These are phyloP conservation scores for Podaxis sp. DNA, from an alignment of 768 basidiomycete species.

Conservation along the genomic window DNA sequence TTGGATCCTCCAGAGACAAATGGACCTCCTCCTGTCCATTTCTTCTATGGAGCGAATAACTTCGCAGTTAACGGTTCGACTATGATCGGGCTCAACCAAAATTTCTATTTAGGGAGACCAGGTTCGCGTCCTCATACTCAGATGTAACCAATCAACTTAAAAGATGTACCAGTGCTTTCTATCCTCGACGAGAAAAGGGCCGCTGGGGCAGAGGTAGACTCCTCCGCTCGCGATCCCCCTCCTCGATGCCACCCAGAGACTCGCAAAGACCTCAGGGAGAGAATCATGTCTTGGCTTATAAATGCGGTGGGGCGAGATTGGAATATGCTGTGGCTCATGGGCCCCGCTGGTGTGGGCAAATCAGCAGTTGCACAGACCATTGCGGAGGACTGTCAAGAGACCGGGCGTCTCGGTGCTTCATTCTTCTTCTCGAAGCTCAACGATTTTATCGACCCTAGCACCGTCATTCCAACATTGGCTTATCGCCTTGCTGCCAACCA, in stretches of 20 bases:
- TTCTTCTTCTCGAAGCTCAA: constrained; percentile 12
- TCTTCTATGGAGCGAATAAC: no score
- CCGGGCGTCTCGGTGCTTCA: constrained; percentile 2
- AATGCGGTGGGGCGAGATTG: not conserved
- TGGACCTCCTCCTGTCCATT: no score
- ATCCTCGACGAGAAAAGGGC: no score
- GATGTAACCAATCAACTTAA: no score
- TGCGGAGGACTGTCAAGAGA: constrained; percentile 1
- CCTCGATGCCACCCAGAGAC: constrained; percentile 6
- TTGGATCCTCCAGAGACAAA: no score
- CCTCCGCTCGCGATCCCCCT: not conserved
- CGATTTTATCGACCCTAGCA: not conserved
- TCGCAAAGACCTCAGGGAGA: not conserved
- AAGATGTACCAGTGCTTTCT: no score
- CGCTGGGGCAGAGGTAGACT: not conserved
- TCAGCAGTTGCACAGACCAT: constrained; percentile 14
- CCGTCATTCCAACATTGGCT: constrained; percentile 7
- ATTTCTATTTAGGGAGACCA: no score
- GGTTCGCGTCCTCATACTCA: no score
- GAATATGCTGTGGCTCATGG: constrained; percentile 12
- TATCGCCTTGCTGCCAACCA: constrained; percentile 4
- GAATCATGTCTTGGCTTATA: not conserved
- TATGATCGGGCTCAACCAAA: no score
- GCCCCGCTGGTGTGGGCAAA: constrained; percentile 14
- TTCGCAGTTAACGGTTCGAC: no score